phyloP scores from a whole-genome alignment of 2,329 filamentous ascomycete species.

The Ciborinia camelliae region DNA sequence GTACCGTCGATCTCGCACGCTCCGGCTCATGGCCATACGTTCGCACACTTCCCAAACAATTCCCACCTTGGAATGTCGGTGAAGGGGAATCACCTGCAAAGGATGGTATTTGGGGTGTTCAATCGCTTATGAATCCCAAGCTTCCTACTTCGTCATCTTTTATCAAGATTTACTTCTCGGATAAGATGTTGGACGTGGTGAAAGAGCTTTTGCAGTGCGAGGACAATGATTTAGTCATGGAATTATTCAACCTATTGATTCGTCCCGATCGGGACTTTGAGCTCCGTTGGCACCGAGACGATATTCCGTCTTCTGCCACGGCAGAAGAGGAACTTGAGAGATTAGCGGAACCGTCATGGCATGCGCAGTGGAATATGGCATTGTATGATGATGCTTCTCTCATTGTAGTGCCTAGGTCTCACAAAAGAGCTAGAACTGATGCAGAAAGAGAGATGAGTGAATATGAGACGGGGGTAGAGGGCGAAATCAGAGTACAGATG shows the following conservation, averaged over 20 bases:
- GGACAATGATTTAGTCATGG: constrained; percentile 72
- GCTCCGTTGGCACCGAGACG: constrained; percentile 82
- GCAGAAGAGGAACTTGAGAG: constrained; percentile 63
- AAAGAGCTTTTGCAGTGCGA: constrained; percentile 56
- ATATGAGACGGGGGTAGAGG: constrained; percentile 58
- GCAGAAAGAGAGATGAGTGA: constrained; percentile 65
- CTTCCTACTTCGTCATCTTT: constrained; percentile 62
- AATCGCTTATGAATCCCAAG: constrained; percentile 75
- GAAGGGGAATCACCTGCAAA: constrained; percentile 31
- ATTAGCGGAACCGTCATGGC: constrained; percentile 59
- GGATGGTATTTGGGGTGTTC: constrained; percentile 82
- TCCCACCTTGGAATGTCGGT: constrained; percentile 73
- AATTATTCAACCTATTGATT: constrained; percentile 83
- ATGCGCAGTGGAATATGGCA: constrained; percentile 86
- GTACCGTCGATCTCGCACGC: constrained; percentile 60
- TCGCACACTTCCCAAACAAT: constrained; percentile 83
- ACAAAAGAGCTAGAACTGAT: constrained; percentile 66
- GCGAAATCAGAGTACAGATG: constrained; percentile 63
- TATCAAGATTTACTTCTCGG: constrained; percentile 68
- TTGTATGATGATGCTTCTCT: constrained; percentile 72
- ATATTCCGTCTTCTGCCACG: constrained; percentile 65
- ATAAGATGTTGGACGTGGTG: constrained; percentile 59
- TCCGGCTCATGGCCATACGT: constrained; percentile 76
- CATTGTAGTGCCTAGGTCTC: constrained; percentile 74
- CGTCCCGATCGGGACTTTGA: constrained; percentile 68